These are phyloP conservation scores for Trypanosoma rangeli DNA, from an alignment of 208 protist genomes.

Conservation along the genomic window DNA sequence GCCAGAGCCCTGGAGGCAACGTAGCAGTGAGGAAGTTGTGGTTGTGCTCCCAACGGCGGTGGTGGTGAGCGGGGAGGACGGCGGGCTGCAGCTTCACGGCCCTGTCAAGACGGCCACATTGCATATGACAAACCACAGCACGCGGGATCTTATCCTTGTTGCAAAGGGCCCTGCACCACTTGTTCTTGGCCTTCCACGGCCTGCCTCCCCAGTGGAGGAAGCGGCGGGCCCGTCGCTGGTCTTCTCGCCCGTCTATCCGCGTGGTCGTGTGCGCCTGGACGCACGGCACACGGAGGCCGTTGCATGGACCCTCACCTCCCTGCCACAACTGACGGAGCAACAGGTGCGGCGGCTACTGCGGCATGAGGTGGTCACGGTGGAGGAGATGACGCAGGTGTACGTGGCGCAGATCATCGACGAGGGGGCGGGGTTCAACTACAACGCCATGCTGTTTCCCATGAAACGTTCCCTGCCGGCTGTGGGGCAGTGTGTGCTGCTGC, in stretches of 20 bases:
- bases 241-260: constrained; percentile 20
- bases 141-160: constrained; percentile 44
- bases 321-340: constrained; percentile 41
- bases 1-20: not conserved
- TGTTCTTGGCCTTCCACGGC: constrained; percentile 28
- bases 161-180: constrained; percentile 40
- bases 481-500: constrained; percentile 52
- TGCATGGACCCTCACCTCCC: constrained; percentile 43
- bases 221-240: not conserved
- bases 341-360: constrained; percentile 40
- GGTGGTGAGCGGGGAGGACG: constrained; percentile 41
- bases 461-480: constrained; percentile 36
- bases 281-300: constrained; percentile 44
- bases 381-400: constrained; percentile 42
- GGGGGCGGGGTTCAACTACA: constrained; percentile 40
- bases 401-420: constrained; percentile 55
- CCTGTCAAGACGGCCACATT: constrained; percentile 28
- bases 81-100: constrained; percentile 31
- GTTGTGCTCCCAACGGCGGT: constrained; percentile 36
- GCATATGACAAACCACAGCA: constrained; percentile 41
- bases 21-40: constrained; percentile 1
- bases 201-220: constrained; percentile 6
- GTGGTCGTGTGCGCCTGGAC: constrained; percentile 49
- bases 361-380: constrained; percentile 47
- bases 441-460: constrained; percentile 31